Percentiles rank a stretch among this genome's conserved stretches.
Conservation (phyloP, 257 asterid genomes). For the Cynanchum wilfordii region DNA sequence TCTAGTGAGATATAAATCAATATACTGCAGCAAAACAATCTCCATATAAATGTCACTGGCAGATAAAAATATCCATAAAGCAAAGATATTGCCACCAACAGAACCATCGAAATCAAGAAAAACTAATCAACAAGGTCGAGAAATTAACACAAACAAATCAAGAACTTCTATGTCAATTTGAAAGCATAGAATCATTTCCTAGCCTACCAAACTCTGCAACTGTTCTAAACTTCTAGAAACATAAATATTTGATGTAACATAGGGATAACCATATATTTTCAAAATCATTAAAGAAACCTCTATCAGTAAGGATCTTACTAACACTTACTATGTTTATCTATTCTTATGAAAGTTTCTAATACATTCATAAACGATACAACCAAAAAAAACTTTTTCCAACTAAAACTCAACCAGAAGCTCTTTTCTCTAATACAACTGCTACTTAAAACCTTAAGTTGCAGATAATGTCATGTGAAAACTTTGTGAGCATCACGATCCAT, state of each 20-base stretch:
- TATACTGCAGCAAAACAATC: conserved; percentile 62
- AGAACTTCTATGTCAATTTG: neutral
- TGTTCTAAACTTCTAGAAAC: neutral
- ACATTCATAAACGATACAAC: neutral
- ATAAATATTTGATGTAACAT: neutral
- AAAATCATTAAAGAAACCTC: neutral
- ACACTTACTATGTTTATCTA: neutral
- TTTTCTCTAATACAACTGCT: neutral
- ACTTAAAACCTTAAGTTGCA: neutral
- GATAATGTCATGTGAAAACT: neutral
- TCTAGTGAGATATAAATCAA: conserved; percentile 82
- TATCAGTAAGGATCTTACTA: neutral
- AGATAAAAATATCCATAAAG: neutral
- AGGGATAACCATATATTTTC: neutral
- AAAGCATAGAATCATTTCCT: neutral
- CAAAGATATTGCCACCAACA: neutral
- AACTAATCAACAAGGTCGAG: neutral
- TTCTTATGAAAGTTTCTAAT: neutral
- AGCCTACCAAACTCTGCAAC: neutral
- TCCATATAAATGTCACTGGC: neutral
- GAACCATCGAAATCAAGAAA: neutral
- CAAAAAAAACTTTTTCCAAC: neutral
- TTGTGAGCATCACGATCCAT: neutral
- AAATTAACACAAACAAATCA: neutral
- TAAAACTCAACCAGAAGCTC: neutral